Conservation (phyloP, 148 eudicot species). For the Gaultheria prostrata region DNA sequence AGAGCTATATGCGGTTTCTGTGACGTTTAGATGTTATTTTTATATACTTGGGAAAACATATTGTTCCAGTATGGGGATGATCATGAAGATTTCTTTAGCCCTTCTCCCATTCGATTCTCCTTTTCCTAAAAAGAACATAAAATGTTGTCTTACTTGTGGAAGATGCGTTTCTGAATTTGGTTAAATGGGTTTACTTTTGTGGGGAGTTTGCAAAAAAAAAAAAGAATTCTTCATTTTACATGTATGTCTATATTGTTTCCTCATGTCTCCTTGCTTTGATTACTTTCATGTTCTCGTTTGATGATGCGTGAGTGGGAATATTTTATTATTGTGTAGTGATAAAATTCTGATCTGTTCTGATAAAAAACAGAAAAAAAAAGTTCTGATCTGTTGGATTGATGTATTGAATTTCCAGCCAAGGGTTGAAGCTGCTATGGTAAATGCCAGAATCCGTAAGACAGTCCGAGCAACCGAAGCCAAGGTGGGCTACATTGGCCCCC, state of each 20-base stretch:
- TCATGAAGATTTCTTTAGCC: not conserved
- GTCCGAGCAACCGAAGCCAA: slow-evolving; percentile 62
- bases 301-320: not conserved
- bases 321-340: not conserved
- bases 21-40: no score
- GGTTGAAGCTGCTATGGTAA: slow-evolving; percentile 98
- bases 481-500: slow-evolving; percentile 87
- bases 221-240: not conserved
- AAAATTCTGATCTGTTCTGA: slow-evolving; percentile 8
- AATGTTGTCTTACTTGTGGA: slow-evolving; percentile 1
- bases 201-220: no score
- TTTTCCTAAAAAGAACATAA: not conserved
- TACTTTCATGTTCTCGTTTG: not conserved
- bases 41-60: no score
- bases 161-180: not conserved
- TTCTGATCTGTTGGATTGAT: not conserved
- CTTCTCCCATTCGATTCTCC: not conserved
- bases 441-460: slow-evolving; percentile 91
- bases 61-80: not conserved
- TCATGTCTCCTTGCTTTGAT: not conserved
- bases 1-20: not conserved
- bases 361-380: not conserved
- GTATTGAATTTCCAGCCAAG: slow-evolving; percentile 68
- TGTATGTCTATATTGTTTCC: not conserved
- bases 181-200: not conserved